Base-by-base conservation (phyloP, 163 green algal genomes). In the Chlamydomonas reinhardtii region DNA sequence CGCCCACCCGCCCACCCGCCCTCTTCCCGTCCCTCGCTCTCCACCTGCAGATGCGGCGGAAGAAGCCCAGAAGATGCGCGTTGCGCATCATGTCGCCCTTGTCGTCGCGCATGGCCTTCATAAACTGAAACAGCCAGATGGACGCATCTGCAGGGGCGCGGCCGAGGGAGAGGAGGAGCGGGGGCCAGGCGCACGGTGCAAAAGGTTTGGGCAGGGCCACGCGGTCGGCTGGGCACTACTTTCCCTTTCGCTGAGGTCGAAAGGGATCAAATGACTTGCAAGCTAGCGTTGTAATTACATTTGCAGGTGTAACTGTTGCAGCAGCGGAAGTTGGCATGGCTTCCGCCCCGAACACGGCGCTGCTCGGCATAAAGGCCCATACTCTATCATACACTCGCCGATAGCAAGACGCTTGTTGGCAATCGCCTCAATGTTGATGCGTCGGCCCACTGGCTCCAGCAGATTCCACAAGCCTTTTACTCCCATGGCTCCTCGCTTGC, bases 121-220 rank as follows among this genome's bases (percentile, higher is more conserved):
- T 95, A 90, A 99, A 99, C 91, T 99, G 97, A 68, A 96, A 94
- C 6, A 99, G 86, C 98, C 98, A 99, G 20, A 99, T 99, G 52
- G 97, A 99, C 4, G 98, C 97, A 93, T 99, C 97, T 98, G 95
- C 59, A 73, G 2, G 31, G 24, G 61, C 39, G 39, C 39, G 39
- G 39, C 8, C 19, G 19, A 25, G 56, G 20, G 56, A 65, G 61
- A 66, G 17, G 19, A 5, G 3, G 61, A 11, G 61, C 61, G 25
- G 3, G 24, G 17, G 61, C 4, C 3, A 31, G 2, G 12, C 12
- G 12, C 11, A 9, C 17, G 48, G 48, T 22, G 48, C 48, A 56
- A 56, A 66, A 9, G 25, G 61, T n/a, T 66, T 29, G 29, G 71
- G 31, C 37, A 31, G 5, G 61, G 61, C 61, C 61, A 68, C 25